Base-by-base conservation (phyloP, 352 stramenopile genomes). In the Globisporangium heterothallicum region DNA sequence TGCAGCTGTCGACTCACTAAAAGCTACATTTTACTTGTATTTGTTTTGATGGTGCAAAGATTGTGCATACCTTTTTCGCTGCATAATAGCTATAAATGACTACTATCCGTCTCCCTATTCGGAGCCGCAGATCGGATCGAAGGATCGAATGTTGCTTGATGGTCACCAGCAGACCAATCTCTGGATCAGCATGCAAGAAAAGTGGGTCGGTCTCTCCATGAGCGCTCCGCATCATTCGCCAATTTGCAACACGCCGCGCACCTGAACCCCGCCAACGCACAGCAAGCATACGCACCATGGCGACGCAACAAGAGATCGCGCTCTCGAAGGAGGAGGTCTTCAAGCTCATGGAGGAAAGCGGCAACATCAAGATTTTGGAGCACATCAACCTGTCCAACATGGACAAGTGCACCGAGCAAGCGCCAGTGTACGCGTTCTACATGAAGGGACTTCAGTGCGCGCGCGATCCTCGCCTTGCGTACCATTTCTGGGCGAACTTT, bases 401-500 rank as follows among this genome's bases (percentile, higher is more conserved):
- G 42, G 68, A 78, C 44, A 69, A 70, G 55, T 81, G 74, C 61
- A 64, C 72, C 24, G 72, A 79, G 52, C 27, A 59, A 24, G 61
- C 72, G 3, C 69, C 74, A 9, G 63, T 34, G 12, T 78, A 68
- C 56, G 66, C 75, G 41, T 88, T 86, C 61, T 88, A 83, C 61
- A 78, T 88, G 58, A 63, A 72, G 46, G 74, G 74, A 0, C 62
- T 88, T 22, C 69, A 71, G 46, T 88, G 77, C 68, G 68, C 77
- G 51, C 74, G 74, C 12, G 77, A 88, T 54, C 72, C 77, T 35
- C 74, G 77, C 13, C 63, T 88, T 19, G 55, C 64, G n/a, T 84
- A 80, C 57, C 74, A 86, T 55, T 82, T 86, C 49, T 84, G 76
- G 68, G 75, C 73, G 51, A 88, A 88, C 46, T 84, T 71, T 29